A percentile compares a stretch with the other conserved stretches of the same genome.
phyloP scores from a whole-genome alignment of 768 basidiomycete genomes.

The Suillus discolor region DNA sequence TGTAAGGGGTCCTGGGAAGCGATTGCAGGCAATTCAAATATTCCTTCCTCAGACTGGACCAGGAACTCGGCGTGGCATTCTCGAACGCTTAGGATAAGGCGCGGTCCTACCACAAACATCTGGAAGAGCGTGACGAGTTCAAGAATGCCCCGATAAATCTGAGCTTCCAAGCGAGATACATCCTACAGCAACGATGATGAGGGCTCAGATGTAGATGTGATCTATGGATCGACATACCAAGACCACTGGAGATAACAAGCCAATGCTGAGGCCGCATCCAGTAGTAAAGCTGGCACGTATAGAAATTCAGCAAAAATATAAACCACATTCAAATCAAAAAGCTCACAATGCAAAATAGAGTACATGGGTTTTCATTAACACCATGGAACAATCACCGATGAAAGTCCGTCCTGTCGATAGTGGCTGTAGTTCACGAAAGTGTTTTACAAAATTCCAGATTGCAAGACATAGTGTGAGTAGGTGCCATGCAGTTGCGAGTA shows the following conservation, averaged over 20 bases:
- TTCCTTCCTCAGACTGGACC: background rate
- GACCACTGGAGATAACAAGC: background rate
- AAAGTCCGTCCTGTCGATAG: background rate
- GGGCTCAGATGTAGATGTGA: background rate
- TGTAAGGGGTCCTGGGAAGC: background rate
- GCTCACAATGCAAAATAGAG: background rate
- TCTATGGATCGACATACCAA: background rate
- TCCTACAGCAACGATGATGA: background rate
- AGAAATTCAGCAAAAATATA: background rate
- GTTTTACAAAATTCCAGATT: background rate
- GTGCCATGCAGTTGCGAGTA: background rate
- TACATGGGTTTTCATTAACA: background rate
- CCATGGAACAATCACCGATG: background rate
- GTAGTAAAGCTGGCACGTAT: background rate
- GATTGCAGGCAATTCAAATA: background rate
- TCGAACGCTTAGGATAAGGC: background rate
- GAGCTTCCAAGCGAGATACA: background rate
- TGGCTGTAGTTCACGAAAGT: background rate
- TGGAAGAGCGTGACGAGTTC: background rate
- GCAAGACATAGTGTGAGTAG: background rate
- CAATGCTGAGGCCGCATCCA: background rate
- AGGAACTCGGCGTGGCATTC: background rate
- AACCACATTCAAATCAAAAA: background rate
- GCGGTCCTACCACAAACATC: background rate
- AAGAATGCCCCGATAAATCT: background rate